Percentiles rank a stretch among this genome's conserved stretches.
Evolutionary conservation across 2,329 filamentous ascomycete genomes (phyloP).

Genomic region (Xenosphaeropsis pyriputrescens): DNA sequence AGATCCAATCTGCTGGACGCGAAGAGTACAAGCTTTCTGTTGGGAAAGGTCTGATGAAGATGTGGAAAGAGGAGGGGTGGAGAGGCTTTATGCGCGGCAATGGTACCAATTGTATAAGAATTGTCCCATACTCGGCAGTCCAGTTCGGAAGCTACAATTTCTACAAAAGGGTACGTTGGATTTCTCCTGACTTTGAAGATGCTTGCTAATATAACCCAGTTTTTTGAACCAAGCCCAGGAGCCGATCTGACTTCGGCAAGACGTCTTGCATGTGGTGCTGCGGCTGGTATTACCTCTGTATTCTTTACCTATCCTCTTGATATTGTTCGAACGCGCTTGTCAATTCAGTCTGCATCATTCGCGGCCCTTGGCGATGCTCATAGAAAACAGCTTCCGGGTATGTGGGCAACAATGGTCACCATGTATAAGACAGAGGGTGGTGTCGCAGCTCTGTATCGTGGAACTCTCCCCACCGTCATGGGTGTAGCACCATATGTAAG

Average conservation of each 20-base stretch:
- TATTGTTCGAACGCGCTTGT: slow-evolving; percentile 88
- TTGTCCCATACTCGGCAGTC: slow-evolving; percentile 94
- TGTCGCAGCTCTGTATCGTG: slow-evolving; percentile 72
- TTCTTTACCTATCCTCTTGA: slow-evolving; percentile 92
- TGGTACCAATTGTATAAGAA: slow-evolving; percentile 95
- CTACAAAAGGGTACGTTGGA: slow-evolving; percentile 65
- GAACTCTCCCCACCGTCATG: slow-evolving; percentile 84
- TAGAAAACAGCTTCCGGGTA: slow-evolving; percentile 61
- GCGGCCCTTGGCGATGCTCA: slow-evolving; percentile 51
- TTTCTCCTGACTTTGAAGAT: not conserved
- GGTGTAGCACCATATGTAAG: slow-evolving; percentile 87
- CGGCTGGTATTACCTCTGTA: slow-evolving; percentile 91
- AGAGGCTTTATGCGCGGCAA: slow-evolving; percentile 95
- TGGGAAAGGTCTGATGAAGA: slow-evolving; percentile 76
- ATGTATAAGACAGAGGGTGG: slow-evolving; percentile 95
- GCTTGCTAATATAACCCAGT: slow-evolving; percentile 28
- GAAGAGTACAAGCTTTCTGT: slow-evolving; percentile 92
- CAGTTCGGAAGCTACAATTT: slow-evolving; percentile 98
- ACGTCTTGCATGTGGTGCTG: slow-evolving; percentile 76
- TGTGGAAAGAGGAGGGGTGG: slow-evolving; percentile 97
- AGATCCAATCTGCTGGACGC: slow-evolving; percentile 80
- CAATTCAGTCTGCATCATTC: slow-evolving; percentile 96
- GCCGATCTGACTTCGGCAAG: slow-evolving; percentile 58
- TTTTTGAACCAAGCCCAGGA: slow-evolving; percentile 65
- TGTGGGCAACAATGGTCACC: slow-evolving; percentile 67